Percentiles rank a stretch among this genome's conserved stretches.
Evolutionary conservation across 768 basidiomycete genomes (phyloP).

Genomic region (Scleroderma citrinum): DNA sequence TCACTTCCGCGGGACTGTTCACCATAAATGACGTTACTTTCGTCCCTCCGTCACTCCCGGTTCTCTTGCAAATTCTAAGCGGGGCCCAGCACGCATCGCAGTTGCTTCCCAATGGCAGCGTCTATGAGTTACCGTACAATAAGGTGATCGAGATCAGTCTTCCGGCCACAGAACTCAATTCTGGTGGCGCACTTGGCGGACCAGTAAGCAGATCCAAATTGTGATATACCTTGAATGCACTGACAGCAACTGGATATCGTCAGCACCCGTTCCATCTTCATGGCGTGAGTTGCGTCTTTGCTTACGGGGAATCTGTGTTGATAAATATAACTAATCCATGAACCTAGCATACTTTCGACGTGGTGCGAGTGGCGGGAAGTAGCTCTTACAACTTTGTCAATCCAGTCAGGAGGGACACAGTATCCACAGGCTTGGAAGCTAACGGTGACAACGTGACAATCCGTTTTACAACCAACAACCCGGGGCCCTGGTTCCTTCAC

Average conservation of each 20-base stretch:
- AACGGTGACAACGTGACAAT: constrained; percentile 40
- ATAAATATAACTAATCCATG: not conserved
- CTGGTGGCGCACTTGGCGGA: not conserved
- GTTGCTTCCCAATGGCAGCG: constrained; percentile 42
- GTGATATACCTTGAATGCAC: not conserved
- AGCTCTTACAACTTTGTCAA: constrained; percentile 39
- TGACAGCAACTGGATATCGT: constrained; percentile 1
- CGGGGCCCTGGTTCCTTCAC: constrained; percentile 25
- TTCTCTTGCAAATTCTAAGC: constrained; percentile 54
- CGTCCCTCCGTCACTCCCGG: constrained; percentile 39
- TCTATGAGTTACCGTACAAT: constrained; percentile 43
- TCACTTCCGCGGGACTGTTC: constrained; percentile 7
- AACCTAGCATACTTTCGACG: constrained; percentile 34
- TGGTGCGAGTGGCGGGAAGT: constrained; percentile 36
- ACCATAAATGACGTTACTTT: constrained; percentile 31
- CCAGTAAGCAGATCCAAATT: constrained; percentile 9
- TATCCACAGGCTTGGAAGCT: constrained; percentile 22
- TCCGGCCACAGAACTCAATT: not conserved
- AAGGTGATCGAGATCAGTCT: constrained; percentile 38
- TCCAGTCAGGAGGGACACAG: constrained; percentile 48
- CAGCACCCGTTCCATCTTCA: constrained; percentile 40
- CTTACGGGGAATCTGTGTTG: too few species aligned
- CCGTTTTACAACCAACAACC: constrained; percentile 61
- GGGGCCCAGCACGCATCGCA: constrained; percentile 42
- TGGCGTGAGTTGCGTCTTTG: constrained; percentile 28